Percentiles rank a stretch among this genome's conserved stretches.
Conservation (phyloP, 225 moss, liverwort and hornwort genomes). For the Pseudisothecium myosuroides region DNA sequence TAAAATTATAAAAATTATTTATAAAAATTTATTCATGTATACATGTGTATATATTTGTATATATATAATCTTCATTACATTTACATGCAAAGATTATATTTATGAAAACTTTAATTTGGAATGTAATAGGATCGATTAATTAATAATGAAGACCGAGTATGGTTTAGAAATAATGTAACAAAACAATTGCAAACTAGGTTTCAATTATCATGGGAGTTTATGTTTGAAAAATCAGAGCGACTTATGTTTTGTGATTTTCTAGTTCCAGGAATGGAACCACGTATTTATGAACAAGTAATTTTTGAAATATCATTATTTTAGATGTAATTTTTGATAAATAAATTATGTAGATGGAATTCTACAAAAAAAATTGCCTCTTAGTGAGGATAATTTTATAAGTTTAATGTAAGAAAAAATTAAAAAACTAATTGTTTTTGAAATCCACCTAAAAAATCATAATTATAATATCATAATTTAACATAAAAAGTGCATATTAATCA, state of each 20-base stretch:
- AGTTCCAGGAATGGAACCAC: slow-evolving; percentile 36
- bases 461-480: neutral
- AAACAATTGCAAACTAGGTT: slow-evolving; percentile 50
- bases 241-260: slow-evolving; percentile 75
- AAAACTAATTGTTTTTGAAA: too few relatives aligned
- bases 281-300: slow-evolving; percentile 50
- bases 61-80: neutral
- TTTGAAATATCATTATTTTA: neutral
- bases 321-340: neutral
- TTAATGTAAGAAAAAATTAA: too few relatives aligned
- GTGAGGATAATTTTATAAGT: fast-evolving
- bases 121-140: slow-evolving; percentile 55
- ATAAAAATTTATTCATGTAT: neutral
- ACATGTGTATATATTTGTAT: too few relatives aligned
- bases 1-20: neutral
- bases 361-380: too few relatives aligned
- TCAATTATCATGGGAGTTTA: slow-evolving; percentile 55
- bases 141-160: slow-evolving; percentile 53
- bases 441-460: neutral
- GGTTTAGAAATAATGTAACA: slow-evolving; percentile 57
- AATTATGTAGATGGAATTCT: too few relatives aligned
- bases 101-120: neutral
- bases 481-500: neutral
- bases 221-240: slow-evolving; percentile 54
- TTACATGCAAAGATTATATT: neutral